phyloP scores from a whole-genome alignment of 164 flowering plant species.

The Liriodendron chinense region DNA sequence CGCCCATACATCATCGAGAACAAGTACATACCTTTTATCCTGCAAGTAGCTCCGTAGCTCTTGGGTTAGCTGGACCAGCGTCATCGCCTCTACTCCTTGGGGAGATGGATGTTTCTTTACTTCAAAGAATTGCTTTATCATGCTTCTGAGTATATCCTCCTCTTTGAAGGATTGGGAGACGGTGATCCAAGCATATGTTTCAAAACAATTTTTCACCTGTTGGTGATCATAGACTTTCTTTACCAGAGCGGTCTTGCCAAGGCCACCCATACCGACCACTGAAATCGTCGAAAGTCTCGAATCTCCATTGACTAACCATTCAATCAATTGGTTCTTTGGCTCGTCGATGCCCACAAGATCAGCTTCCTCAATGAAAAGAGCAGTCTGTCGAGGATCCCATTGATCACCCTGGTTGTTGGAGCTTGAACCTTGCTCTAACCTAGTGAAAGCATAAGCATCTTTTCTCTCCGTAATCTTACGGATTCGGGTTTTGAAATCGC shows the following conservation, averaged over 20 bases:
- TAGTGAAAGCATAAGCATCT: no score
- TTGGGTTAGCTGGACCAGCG: conserved; percentile 22
- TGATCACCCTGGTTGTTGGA: no score
- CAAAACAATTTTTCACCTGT: conserved; percentile 1
- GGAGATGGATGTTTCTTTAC: not conserved
- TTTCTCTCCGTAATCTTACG: not conserved
- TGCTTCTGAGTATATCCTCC: not conserved
- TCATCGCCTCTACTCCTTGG: conserved; percentile 10
- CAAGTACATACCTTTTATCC: conserved; percentile 17
- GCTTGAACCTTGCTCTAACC: not conserved
- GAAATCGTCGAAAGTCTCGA: not conserved
- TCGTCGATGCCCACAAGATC: conserved; percentile 1
- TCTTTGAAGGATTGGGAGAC: conserved; percentile 6
- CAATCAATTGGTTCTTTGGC: not conserved
- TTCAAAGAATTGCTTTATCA: not conserved
- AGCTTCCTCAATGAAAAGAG: not conserved
- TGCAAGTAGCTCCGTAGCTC: not conserved
- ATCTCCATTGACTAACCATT: conserved; percentile 23
- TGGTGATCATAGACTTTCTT: conserved; percentile 11
- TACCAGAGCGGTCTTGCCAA: conserved; percentile 24
- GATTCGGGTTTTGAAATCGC: not conserved
- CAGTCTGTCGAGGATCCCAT: not conserved
- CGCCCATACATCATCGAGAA: conserved; percentile 46
- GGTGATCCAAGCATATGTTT: conserved; percentile 20
- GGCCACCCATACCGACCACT: conserved; percentile 20